Base-by-base conservation (phyloP, 768 basidiomycete species). In the Calocybe indica region DNA sequence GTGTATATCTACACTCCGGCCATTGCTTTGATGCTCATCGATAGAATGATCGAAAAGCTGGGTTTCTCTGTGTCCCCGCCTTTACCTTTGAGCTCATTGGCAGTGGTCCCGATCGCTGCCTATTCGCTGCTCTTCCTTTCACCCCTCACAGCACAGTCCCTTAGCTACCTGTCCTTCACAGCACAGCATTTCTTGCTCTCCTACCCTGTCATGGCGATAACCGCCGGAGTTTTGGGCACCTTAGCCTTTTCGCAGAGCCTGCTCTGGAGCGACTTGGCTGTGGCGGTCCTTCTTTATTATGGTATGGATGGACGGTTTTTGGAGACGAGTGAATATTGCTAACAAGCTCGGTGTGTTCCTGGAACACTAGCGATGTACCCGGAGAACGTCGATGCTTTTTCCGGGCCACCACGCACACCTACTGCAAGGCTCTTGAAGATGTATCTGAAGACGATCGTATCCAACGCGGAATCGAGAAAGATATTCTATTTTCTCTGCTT, bases 401-500 rank as follows among this genome's bases (percentile, higher is more conserved):
- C 71, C 12, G 62, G 63, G 12, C 58, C 71, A 10, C 68, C 77
- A 28, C 74, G 75, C 41, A 79, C 78, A 7, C 76, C 80, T 5
- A 69, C 75, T 22, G 75, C 77, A 32, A 74, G 76, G 48, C 64
- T 80, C 34, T 63, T 77, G 48, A 77, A 79, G 45, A 76, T 80
- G 30, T 92, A 96, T 63, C 69, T 97, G 45, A 94, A 95, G 60
- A 85, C 89, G 8, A 90, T 99, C 47, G 74, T 98, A 34, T 83
- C 86, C 13, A 95, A 95, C 55, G 81, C 85, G 3, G 93, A 98
- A 62, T 94, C 92, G 13, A 78, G 92, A 56, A 89, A 88, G 65
- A 98, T 99, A 49, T 97, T 94, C 66, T 97, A 95, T 66, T 99
- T 99, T 68, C 72, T 98, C 43, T 76, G 94, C 65, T 72, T 99